Evolutionary conservation across 306 rosid species (phyloP), one percentile per base, ranked within the genome.

Genomic region (Quillaja saponaria): DNA sequence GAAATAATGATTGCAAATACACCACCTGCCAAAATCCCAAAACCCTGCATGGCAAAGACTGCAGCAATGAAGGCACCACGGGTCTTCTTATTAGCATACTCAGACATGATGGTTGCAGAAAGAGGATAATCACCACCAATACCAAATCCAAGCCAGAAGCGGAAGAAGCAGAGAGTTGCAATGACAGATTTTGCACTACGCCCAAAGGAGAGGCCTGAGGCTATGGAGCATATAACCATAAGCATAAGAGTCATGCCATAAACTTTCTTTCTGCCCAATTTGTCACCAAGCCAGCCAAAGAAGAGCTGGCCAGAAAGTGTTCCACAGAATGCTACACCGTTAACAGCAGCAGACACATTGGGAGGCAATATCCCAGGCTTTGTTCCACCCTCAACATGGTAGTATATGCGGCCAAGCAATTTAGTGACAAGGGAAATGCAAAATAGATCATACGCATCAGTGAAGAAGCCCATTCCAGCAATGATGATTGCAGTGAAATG

Each of bases 201-300:
- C 41, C 88, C 94, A 13, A 81, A 79, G 7, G 96, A 88, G 58
- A 88, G 84, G 41, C 94, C 96, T 0, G 96, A 88, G 48, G 58
- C 87, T 12, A 88, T 4, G 6, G 96, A 88, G 34, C 84, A 71
- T 33, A 88, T 0, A 21, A 88, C 85, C 96, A 88, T 88, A 0
- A 83, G 20, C 86, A 76, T 67, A 7, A 88, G 80, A 6, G 96
- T 88, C 76, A 88, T 61, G n/a, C 90, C 90, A 44, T 88, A 88
- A 6, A 85, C 96, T 60, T 55, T 71, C 35, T 85, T 88, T 6
- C 92, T 54, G 15, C 96, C 96, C 72, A 83, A 2, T 66, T 83
- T 85, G 71, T 88, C 94, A 1, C 96, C 94, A 4, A 88, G 80
- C 94, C 94, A 88, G n/a, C 94, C 96, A 10, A 88, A 88, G 80